Evolutionary conservation across 306 rosid genomes (phyloP), one percentile per base, ranked within the genome.

Genomic region (Trifolium repens): DNA sequence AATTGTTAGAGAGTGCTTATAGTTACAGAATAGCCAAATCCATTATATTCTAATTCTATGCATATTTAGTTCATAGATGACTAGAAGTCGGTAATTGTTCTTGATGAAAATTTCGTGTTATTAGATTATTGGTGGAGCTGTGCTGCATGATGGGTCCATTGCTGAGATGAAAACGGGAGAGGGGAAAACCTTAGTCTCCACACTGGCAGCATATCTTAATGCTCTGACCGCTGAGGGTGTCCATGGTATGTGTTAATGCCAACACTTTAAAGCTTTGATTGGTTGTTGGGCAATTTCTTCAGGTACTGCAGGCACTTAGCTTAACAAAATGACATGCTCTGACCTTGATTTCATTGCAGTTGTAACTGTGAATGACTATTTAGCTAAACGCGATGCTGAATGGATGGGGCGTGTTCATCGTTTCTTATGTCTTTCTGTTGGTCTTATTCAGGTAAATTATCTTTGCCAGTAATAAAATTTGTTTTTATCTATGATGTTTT

Each of bases 371-470:
- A 94, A 94, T 22, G 98, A 91, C 80, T 94, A 94, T 88, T 89
- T 94, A 81, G 98, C 98, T 87, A 96, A 91, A 76, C 92, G 97
- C n/a, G 97, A 94, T 89, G 97, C 98, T 74, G 98, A 94, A 80
- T 94, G 98, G 98, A 94, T 94, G 98, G 98, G 98, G 72, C 89
- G 90, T 52, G 97, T 91, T 82, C 98, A 94, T 81, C 91, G 91
- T 71, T 94, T 91, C 86, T 84, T 94, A 75, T 97, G 97, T 82
- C 96, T 94, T 72, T 91, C 97, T 12, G 96, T 94, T 76, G 98
- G 98, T 62, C 96, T 94, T 75, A 87, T 94, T 77, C 98, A 90
- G 97, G 97, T 94, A 74, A 70, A 73, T 77, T 79, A 12, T 39
- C 69, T 61, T 50, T 32, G 35, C 42, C 35, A 42, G 57, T 58